Base-by-base conservation (phyloP, 139 green algal species). In the Chlorella sp. region DNA sequence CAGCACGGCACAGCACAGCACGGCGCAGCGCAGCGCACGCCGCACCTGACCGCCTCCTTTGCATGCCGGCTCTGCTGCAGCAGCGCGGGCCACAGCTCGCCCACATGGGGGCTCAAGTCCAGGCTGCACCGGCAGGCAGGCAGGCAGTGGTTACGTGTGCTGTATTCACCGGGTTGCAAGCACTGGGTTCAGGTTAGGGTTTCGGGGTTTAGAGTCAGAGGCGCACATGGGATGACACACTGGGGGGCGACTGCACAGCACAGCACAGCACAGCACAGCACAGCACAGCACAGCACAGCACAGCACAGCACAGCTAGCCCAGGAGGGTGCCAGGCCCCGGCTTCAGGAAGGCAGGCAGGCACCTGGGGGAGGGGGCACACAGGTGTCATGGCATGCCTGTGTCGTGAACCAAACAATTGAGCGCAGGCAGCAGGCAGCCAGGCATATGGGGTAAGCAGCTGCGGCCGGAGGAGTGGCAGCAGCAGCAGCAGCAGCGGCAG, bases 31-130 rank as follows among this genome's bases (percentile, higher is more conserved):
- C 32, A 37, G 4, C 73, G 9, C 30, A 1, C 0, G 24, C 32
- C 60, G 4, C 69, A 94, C 91, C 91, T 82, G 36, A 95, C 91
- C 12, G 85, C 53, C 87, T 96, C 93, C 85, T 97, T 97, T 36
- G 83, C 85, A 81, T 95, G 92, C 30, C 94, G 88, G 37, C 96
- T 83, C 91, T 96, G 95, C 85, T 93, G 92, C 86, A 96, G 19
- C 89, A 98, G 68, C 61, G 94, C 77, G 30, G 84, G 88, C 57
- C 93, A 81, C 39, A 98, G 89, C 80, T 97, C 94, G 16, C 24
- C 73, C 16, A 91, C 91, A 30, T 88, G 66, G 80, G 86, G 36
- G 90, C 92, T 95, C 26, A 96, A 40, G 85, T 96, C 90, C 14
- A 94, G 68, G 36, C 66, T 85, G 79, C 39, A 32, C 1, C 5